Conservation (phyloP, 495 filamentous ascomycete species). For the Corynascus novoguineensis region DNA sequence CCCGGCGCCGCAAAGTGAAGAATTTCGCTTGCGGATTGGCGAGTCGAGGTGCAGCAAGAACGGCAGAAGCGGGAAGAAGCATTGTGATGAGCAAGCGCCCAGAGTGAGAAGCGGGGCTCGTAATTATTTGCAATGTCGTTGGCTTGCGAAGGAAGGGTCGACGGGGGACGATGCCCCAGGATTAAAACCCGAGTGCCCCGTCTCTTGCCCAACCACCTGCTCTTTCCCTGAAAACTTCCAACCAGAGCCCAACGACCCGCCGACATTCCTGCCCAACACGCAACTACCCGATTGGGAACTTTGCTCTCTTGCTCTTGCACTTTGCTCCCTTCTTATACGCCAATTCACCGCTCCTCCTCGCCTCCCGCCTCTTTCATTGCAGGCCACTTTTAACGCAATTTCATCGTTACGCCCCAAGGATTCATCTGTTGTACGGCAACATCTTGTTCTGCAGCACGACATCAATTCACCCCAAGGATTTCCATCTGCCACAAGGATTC, state of each 20-base stretch:
- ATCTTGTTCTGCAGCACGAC: slow-evolving; percentile 20
- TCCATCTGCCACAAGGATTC: slow-evolving; percentile 22
- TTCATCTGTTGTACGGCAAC: slow-evolving; percentile 22
- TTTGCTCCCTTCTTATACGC: slow-evolving; percentile 4
- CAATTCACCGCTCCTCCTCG: slow-evolving; percentile 4
- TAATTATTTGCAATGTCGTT: neutral
- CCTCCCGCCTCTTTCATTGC: neutral
- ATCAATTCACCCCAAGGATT: slow-evolving; percentile 25
- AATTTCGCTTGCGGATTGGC: slow-evolving; percentile 7
- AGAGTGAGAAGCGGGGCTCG: slow-evolving; percentile 18
- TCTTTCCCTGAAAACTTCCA: slow-evolving; percentile 30
- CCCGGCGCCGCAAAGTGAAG: neutral
- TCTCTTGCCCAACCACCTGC: slow-evolving; percentile 43
- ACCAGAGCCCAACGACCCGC: slow-evolving; percentile 42
- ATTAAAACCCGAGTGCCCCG: slow-evolving; percentile 47
- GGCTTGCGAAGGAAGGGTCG: slow-evolving; percentile 1
- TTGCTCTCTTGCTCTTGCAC: slow-evolving; percentile 3
- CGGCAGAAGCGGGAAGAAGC: slow-evolving; percentile 21
- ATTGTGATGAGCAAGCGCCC: slow-evolving; percentile 14
- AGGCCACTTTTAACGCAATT: neutral
- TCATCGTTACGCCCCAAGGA: slow-evolving; percentile 16
- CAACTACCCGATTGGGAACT: slow-evolving; percentile 7
- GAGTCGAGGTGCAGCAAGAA: slow-evolving; percentile 8
- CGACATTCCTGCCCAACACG: slow-evolving; percentile 42
- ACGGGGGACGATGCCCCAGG: slow-evolving; percentile 17